Evolutionary conservation across 345 rosid species (phyloP).

Genomic region (Eucalyptus rudis): DNA sequence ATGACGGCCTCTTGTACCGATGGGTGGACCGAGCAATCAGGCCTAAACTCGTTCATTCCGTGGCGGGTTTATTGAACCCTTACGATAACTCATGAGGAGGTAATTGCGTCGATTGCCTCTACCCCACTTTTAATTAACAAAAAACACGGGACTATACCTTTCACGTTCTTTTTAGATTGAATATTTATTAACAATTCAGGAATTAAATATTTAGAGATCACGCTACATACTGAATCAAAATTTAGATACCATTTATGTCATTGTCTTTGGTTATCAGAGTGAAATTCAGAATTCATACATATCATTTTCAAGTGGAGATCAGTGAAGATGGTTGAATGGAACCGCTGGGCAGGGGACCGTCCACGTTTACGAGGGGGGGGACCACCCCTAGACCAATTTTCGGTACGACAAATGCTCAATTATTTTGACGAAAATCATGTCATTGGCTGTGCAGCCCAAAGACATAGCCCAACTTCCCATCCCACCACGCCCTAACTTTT

Average conservation of each 20-base stretch:
- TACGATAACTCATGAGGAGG: background rate
- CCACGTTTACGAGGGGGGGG: background rate
- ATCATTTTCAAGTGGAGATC: background rate
- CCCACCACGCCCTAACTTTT: background rate
- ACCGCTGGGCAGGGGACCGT: background rate
- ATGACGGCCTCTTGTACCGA: background rate
- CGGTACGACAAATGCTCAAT: background rate
- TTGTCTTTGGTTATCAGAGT: background rate
- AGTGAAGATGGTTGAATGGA: background rate
- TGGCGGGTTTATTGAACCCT: background rate
- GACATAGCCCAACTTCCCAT: background rate
- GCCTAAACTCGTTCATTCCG: background rate
- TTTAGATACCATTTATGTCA: background rate
- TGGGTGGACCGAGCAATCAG: background rate
- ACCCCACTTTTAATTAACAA: background rate
- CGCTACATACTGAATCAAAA: fast-evolving
- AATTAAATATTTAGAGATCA: background rate
- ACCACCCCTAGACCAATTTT: background rate
- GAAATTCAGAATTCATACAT: background rate
- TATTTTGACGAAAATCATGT: background rate
- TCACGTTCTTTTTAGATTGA: background rate
- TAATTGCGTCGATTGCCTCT: background rate
- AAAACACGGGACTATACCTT: background rate
- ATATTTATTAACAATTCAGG: no score
- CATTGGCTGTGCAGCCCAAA: background rate